Percentiles rank a stretch among this genome's conserved stretches.
Conservation (phyloP, 1,284 basidiomycete genomes). For the Volvariella volvacea region DNA sequence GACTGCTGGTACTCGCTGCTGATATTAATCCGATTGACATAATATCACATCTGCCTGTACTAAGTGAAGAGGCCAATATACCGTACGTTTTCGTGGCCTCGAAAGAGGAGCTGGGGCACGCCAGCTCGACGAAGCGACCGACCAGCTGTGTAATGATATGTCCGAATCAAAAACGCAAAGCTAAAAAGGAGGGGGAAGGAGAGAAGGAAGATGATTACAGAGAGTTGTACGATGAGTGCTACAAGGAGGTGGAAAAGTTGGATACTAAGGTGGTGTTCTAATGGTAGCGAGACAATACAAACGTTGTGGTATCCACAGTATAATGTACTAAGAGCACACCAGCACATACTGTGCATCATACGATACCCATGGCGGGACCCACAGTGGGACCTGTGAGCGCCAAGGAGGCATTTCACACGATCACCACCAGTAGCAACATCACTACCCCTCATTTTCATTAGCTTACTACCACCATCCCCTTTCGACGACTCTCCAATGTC, state of each 20-base stretch:
- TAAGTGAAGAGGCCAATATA: constrained; percentile 92
- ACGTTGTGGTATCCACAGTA: too few species aligned
- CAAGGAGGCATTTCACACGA: neutral
- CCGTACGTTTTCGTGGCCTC: constrained; percentile 88
- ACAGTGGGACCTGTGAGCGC: too few species aligned
- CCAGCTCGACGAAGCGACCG: constrained; percentile 95
- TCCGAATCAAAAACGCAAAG: constrained; percentile 69
- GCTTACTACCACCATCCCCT: constrained; percentile 13
- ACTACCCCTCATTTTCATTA: constrained; percentile 19
- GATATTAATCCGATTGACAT: constrained; percentile 99
- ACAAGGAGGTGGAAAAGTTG: constrained; percentile 79
- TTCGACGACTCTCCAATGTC: constrained; percentile 29
- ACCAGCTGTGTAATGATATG: constrained; percentile 97
- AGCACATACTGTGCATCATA: too few species aligned
- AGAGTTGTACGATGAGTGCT: constrained; percentile 81
- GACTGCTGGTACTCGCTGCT: constrained; percentile 88
- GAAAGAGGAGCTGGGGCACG: constrained; percentile 93
- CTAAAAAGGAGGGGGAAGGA: constrained; percentile 54
- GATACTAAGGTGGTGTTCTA: constrained; percentile 68
- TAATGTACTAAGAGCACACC: constrained; percentile 3
- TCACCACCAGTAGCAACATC: constrained; percentile 14
- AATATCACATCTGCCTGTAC: constrained; percentile 91
- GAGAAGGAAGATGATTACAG: constrained; percentile 77
- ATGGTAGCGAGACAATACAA: too few species aligned
- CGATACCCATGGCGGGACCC: too few species aligned